Conservation (phyloP, 441 rosid species). For the Hura crepitans region DNA sequence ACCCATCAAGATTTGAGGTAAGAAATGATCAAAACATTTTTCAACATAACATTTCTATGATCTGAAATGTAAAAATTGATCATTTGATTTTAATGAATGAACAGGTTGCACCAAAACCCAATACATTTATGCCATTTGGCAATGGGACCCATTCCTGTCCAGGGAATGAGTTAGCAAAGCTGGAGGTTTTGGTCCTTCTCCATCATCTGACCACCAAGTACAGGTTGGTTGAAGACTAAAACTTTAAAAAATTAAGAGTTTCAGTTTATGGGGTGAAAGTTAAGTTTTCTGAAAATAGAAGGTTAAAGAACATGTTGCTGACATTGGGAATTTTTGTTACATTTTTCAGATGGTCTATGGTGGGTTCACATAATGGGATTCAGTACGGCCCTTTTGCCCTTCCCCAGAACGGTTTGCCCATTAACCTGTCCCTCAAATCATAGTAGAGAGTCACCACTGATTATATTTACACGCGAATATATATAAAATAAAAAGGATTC, state of each 20-base stretch:
- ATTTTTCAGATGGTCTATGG: constrained; percentile 62
- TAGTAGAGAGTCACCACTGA: constrained; percentile 9
- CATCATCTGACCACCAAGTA: constrained; percentile 92
- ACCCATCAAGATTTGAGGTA: constrained; percentile 94
- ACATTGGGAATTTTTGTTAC: constrained; percentile 20
- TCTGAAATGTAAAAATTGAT: neutral
- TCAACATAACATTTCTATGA: too few relatives aligned
- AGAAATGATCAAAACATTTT: neutral
- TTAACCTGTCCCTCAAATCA: constrained; percentile 48
- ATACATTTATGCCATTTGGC: constrained; percentile 91
- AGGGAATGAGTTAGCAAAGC: constrained; percentile 86
- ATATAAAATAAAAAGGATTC: neutral
- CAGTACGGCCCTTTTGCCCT: constrained; percentile 98
- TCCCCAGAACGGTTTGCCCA: constrained; percentile 89
- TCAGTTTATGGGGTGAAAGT: neutral
- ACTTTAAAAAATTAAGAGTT: too few relatives aligned
- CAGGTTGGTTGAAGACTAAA: constrained; percentile 50
- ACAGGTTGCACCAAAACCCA: constrained; percentile 82
- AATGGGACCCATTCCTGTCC: constrained; percentile 91
- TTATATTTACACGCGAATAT: neutral
- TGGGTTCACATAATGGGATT: constrained; percentile 62
- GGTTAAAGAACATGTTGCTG: constrained; percentile 24
- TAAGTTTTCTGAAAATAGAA: constrained; percentile 19
- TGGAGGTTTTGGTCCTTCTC: constrained; percentile 73
- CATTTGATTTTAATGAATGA: constrained; percentile 17